Evolutionary conservation across 2,329 filamentous ascomycete species (phyloP), one percentile per base, ranked within the genome.

Genomic region (Beauveria sp.): DNA sequence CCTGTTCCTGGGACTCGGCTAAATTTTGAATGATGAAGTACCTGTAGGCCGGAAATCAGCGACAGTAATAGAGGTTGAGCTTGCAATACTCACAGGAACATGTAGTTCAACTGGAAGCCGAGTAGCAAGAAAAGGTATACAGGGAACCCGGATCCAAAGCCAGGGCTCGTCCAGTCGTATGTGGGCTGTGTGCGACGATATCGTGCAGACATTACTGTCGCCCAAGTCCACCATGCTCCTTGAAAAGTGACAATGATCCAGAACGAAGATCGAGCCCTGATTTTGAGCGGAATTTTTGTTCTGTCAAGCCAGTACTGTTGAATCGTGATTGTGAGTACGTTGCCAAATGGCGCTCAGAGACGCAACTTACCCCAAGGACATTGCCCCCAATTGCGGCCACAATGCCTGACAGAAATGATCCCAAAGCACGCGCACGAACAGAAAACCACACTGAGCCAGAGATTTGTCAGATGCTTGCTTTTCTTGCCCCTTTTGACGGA

Each of bases 151-250:
- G 78, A 77, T 0, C 87, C 87, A 60, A 91, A 91, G 0, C 85
- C 86, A 0, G 74, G 64, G 64, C 80, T 80, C 0, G 70, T 67
- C 89, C 88, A 91, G 70, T 91, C 89, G 66, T 84, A 87, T 0
- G 79, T 81, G 0, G 87, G 87, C 20, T 77, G 74, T 0, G 80
- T 82, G 12, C 74, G 71, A 18, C 77, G 77, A 70, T 85, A 91
- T 34, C 82, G 76, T 0, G 86, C 86, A 0, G 85, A 85, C 2
- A 88, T 72, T 2, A 91, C 73, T 0, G 87, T 88, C 0, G 81
- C 83, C 88, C 88, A 91, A 3, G 84, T 77, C 88, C 88, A 91
- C 82, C 86, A 90, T 0, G 77, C 86, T 0, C 87, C 87, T 66
- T 89, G 86, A 0, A 88, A 70, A 0, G 78, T 73, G 18, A 81